phyloP scores from a whole-genome alignment of 2,329 filamentous ascomycete genomes.

The Aspergillus viridinutans region DNA sequence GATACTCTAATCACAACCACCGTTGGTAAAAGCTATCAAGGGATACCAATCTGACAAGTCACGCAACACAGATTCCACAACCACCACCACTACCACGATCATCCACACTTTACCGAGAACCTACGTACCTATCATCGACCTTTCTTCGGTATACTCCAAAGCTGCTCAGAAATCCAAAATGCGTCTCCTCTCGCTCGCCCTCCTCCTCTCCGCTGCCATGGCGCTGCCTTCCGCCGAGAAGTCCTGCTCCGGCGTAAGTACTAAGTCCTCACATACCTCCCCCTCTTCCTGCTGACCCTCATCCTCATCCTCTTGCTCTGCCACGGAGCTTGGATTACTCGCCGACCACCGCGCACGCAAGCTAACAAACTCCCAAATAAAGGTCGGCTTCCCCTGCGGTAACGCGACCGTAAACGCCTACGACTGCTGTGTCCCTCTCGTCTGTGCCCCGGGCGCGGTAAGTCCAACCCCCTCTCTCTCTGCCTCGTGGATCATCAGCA shows the following conservation, averaged over 20 bases:
- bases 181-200: constrained; percentile 10
- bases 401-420: constrained; percentile 4
- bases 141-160: not conserved
- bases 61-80: not conserved
- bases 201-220: constrained; percentile 4
- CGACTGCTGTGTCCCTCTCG: constrained; percentile 9
- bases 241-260: constrained; percentile 8
- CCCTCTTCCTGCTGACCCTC: too few relatives aligned
- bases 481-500: not conserved
- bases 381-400: constrained; percentile 1
- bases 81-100: not conserved
- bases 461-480: not conserved
- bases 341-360: not conserved
- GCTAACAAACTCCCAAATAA: not conserved
- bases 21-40: not conserved
- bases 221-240: constrained; percentile 5
- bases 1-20: not conserved
- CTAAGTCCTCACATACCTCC: too few relatives aligned
- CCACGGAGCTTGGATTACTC: not conserved
- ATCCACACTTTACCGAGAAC: not conserved
- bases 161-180: not conserved
- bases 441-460: constrained; percentile 3
- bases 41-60: not conserved
- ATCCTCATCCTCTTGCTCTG: too few relatives aligned
- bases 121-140: not conserved